Evolutionary conservation across 257 asterid genomes (phyloP).

Genomic region (Cordia subcordata): DNA sequence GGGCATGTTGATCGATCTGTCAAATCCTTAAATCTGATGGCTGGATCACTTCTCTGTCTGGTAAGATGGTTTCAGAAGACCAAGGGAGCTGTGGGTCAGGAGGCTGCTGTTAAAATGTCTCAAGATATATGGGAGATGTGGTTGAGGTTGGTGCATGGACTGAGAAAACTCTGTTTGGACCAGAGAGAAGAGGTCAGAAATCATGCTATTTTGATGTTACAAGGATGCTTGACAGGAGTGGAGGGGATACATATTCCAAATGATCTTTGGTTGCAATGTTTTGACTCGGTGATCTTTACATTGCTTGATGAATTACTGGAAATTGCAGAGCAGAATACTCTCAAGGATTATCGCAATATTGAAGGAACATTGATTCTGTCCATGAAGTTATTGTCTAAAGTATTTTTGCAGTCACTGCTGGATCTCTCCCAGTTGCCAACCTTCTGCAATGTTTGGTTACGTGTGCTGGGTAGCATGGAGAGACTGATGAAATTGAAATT

Average conservation of each 20-base stretch:
- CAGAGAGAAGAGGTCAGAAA: slow-evolving; percentile 80
- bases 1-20: slow-evolving; percentile 69
- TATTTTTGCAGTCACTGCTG: slow-evolving; percentile 51
- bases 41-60: slow-evolving; percentile 74
- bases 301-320: slow-evolving; percentile 65
- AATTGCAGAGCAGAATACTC: slow-evolving; percentile 49
- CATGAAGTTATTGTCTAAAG: slow-evolving; percentile 64
- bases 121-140: slow-evolving; percentile 92
- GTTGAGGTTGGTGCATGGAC: slow-evolving; percentile 83
- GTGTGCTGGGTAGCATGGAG: slow-evolving; percentile 56
- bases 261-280: slow-evolving; percentile 72
- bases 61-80: slow-evolving; percentile 64
- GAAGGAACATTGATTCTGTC: slow-evolving; percentile 70
- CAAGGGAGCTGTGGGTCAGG: slow-evolving; percentile 63
- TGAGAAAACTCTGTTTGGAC: slow-evolving; percentile 73
- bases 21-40: slow-evolving; percentile 77
- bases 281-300: slow-evolving; percentile 67
- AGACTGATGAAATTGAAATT: slow-evolving; percentile 54
- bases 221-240: slow-evolving; percentile 64
- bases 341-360: slow-evolving; percentile 67
- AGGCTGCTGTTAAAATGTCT: slow-evolving; percentile 61
- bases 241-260: slow-evolving; percentile 55
- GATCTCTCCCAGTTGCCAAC: slow-evolving; percentile 47
- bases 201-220: slow-evolving; percentile 63
- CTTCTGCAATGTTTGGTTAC: slow-evolving; percentile 68